Percentiles rank a stretch among this genome's conserved stretches.
Conservation (phyloP, 2,329 filamentous ascomycete genomes). For the Fusarium solani-melongenae region DNA sequence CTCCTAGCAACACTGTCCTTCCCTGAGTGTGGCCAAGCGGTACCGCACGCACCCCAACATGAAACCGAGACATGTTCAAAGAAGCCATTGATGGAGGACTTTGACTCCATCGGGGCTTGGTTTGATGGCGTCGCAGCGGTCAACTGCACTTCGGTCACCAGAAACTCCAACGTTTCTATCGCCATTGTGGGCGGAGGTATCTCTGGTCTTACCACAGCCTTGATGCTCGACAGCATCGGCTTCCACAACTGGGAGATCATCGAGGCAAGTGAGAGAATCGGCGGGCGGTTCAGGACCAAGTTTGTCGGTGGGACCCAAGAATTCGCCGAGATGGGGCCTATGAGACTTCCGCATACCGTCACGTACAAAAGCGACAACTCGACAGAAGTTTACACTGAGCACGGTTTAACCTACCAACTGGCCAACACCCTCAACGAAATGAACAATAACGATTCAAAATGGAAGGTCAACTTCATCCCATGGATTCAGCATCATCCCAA, state of each 20-base stretch:
- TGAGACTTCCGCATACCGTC: conserved; percentile 70
- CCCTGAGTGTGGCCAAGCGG: neutral
- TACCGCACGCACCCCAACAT: neutral
- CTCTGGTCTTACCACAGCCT: conserved; percentile 70
- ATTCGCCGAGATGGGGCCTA: conserved; percentile 67
- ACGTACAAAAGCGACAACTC: conserved; percentile 63
- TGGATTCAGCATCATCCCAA: conserved; percentile 62
- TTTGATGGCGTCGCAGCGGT: conserved; percentile 10
- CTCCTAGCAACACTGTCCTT: neutral
- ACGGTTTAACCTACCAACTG: conserved; percentile 73
- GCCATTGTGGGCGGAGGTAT: conserved; percentile 75
- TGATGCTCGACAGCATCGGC: conserved; percentile 62
- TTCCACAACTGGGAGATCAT: conserved; percentile 71
- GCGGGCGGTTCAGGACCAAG: conserved; percentile 72
- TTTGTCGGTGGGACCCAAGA: conserved; percentile 62
- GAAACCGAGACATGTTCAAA: neutral
- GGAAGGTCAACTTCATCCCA: conserved; percentile 69
- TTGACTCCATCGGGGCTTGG: conserved; percentile 20
- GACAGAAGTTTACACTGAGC: conserved; percentile 69
- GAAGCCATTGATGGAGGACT: neutral
- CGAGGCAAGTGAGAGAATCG: conserved; percentile 69
- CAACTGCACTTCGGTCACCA: neutral
- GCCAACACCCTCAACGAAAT: conserved; percentile 68
- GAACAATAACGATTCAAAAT: conserved; percentile 61
- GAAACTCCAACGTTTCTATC: conserved; percentile 46